Evolutionary conservation across 371 early-diverging fungal species (phyloP), one percentile per base, ranked within the genome.

Genomic region (Mucor racemosus): DNA sequence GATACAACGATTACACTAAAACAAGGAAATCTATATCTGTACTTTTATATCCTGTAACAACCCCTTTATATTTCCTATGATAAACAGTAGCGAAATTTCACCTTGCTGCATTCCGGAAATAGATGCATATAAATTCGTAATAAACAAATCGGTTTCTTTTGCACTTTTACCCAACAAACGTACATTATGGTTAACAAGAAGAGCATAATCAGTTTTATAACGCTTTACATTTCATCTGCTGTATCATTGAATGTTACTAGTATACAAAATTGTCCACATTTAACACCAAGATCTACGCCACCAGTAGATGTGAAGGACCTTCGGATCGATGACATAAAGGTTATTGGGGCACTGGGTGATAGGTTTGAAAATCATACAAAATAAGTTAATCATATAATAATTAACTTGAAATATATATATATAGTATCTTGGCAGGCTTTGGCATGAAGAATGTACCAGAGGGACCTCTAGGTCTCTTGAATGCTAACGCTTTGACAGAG

Each of bases 311-410:
- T 72, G 10, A 69, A 58, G 3, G 76, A 73, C 48, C 56, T 76
- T 39, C 67, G 76, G 10, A n/a, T 60, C 5, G 76, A 76, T 40
- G 73, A 76, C 46, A 76, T 76, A 21, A 65, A 69, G 40, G 41
- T 76, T 9, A 62, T 73, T 17, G 73, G 65, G 17, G 64, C 67
- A 33, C 35, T 76, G 11, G 76, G 76, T 3, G 74, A 74, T 35
- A 70, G 74, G 74, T 74, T 44, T 44, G 44, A 8, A 65, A 3
- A 44, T 42, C 13, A 3, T 41, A 21, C 26, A 10, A 11, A 38
- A 36, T 38, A 0, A 17, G 34, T 17, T 39, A 31, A 8, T 6
- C 5, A 53, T n/a, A 0, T 41, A 50, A 15, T 8, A 57, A n/a
- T 10, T 26, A 26, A 48, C 54, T 5, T 42, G 34, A 42, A 60